Conservation (phyloP, 1,284 basidiomycete genomes). For the Microbotryum saponariae region DNA sequence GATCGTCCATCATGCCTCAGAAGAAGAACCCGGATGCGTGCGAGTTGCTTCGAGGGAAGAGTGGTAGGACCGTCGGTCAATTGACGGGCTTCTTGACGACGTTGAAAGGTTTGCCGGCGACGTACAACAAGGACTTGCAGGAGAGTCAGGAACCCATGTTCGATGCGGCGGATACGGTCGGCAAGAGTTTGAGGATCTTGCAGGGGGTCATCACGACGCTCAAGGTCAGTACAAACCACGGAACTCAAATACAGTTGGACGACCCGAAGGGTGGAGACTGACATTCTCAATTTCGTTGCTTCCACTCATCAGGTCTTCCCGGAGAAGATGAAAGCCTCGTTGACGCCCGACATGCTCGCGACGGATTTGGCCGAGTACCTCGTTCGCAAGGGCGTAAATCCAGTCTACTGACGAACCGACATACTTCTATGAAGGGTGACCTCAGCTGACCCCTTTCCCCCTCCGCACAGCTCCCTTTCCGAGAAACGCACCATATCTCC, state of each 20-base stretch:
- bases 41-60: constrained; percentile 89
- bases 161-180: constrained; percentile 82
- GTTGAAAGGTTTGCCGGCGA: constrained; percentile 91
- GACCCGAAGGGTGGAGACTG: background rate
- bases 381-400: constrained; percentile 86
- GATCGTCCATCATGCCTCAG: constrained; percentile 98
- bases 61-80: constrained; percentile 87
- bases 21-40: constrained; percentile 98
- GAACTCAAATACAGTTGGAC: background rate
- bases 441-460: constrained; percentile 3
- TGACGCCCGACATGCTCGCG: constrained; percentile 95
- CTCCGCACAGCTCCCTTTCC: constrained; percentile 62
- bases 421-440: background rate
- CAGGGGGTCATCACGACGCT: constrained; percentile 90
- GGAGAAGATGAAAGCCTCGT: constrained; percentile 77
- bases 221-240: constrained; percentile 47
- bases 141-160: constrained; percentile 98
- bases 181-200: constrained; percentile 83
- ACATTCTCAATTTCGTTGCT: background rate
- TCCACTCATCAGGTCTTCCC: constrained; percentile 59
- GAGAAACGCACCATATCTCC: constrained; percentile 96
- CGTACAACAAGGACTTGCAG: constrained; percentile 98
- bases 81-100: constrained; percentile 99
- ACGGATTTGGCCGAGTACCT: constrained; percentile 97
- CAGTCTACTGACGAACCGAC: background rate